Evolutionary conservation across 495 filamentous ascomycete genomes (phyloP).

Genomic region (Talaromyces stipitatus): DNA sequence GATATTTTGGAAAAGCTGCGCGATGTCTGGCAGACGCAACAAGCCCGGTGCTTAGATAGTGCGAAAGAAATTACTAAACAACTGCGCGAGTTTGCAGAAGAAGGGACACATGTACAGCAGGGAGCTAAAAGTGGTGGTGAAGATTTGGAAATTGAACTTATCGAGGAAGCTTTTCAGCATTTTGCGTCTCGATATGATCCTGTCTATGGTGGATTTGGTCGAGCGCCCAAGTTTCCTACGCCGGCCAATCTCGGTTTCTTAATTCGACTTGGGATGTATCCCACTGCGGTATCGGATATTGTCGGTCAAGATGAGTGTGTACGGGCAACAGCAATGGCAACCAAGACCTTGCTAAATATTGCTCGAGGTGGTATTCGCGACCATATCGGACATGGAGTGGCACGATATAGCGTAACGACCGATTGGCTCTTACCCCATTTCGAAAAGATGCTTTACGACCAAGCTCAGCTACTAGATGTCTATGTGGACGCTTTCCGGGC

Average conservation of each 20-base stretch:
- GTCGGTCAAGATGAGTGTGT: constrained; percentile 73
- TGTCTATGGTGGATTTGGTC: constrained; percentile 66
- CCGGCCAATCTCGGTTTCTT: constrained; percentile 79
- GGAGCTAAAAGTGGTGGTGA: constrained; percentile 45
- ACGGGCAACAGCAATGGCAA: constrained; percentile 71
- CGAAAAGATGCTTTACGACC: constrained; percentile 97
- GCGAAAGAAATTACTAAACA: constrained; percentile 76
- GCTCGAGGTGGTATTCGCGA: constrained; percentile 83
- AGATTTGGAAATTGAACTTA: constrained; percentile 75
- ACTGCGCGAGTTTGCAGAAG: constrained; percentile 76
- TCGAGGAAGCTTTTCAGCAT: constrained; percentile 82
- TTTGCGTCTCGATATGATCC: constrained; percentile 74
- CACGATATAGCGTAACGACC: constrained; percentile 79
- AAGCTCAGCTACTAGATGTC: constrained; percentile 76
- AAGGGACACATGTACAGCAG: constrained; percentile 60
- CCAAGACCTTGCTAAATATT: constrained; percentile 75
- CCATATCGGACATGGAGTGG: constrained; percentile 87
- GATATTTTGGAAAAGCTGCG: constrained; percentile 76
- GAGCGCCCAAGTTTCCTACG: constrained; percentile 84
- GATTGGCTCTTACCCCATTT: constrained; percentile 95
- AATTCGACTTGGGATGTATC: constrained; percentile 66
- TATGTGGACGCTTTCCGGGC: constrained; percentile 85
- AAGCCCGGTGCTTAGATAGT: constrained; percentile 68
- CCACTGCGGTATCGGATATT: constrained; percentile 68
- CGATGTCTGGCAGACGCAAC: constrained; percentile 78